Evolutionary conservation across 2,329 filamentous ascomycete genomes (phyloP), one percentile per base, ranked within the genome.

Genomic region (Juglanconis oblonga): DNA sequence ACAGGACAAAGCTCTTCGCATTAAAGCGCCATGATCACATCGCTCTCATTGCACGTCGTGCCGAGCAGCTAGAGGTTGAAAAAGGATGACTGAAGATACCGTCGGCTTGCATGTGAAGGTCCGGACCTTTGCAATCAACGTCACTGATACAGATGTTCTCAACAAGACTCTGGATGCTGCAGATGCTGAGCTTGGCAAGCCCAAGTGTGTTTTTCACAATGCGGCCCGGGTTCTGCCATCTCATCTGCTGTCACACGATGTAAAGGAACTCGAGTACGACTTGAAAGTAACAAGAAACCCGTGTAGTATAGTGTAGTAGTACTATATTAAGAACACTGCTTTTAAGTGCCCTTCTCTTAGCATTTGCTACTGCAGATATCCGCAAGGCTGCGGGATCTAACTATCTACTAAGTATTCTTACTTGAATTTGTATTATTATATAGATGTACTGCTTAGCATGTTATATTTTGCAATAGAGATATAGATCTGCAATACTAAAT

Each of bases 171-270:
- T 84, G 4, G 66, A 72, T 6, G 69, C 79, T 42, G 72, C 79
- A 4, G 77, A 77, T n/a, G 62, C 61, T 2, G 70, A 72, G 1
- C 71, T 75, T 51, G 77, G 76, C 17, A 71, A 71, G n/a, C 69
- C 82, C 1, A 77, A 81, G 51, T 77, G 77, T 29, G 71, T 84
- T 3, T 75, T 81, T 48, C 84, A 78, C 72, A 84, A 84, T 64
- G 80, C 81, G 0, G 81, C 81, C 3, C 69, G 78, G 0, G 77
- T 84, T 1, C 72, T 72, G 6, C 72, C 74, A 0, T 76, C 73
- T 31, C 69, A 72, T 3, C 70, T 80, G 1, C 67, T 83, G 6
- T 71, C 74, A 38, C 76, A 77, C 52, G 67, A 65, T 2, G 71
- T 79, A 2, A 70, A 76, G 48, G 76, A 79, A 14, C 76, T 84